Conservation (phyloP, 2,329 filamentous ascomycete species). For the Setomelanomma holmii region DNA sequence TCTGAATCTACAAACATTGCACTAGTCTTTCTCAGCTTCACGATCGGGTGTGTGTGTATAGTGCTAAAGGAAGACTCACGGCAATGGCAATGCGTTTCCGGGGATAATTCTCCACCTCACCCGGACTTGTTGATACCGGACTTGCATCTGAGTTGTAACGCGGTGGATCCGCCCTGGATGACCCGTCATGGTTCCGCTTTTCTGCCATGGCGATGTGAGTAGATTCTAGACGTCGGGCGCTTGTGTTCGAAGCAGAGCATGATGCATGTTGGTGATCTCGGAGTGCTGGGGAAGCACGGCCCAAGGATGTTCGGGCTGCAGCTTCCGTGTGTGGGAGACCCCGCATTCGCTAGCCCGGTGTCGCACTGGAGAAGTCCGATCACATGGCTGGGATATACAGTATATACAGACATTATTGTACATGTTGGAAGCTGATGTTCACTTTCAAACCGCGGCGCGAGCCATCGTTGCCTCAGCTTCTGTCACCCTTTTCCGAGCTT, state of each 20-base stretch:
- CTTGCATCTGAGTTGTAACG: slow-evolving; percentile 9
- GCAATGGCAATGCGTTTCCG: slow-evolving; percentile 35
- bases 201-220: slow-evolving; percentile 16
- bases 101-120: slow-evolving; percentile 30
- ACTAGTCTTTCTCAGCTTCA: slow-evolving; percentile 20
- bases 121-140: slow-evolving; percentile 13
- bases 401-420: slow-evolving; percentile 17
- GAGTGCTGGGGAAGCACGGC: slow-evolving; percentile 6
- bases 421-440: no score
- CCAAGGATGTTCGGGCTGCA: slow-evolving; percentile 7
- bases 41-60: neutral
- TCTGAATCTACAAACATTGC: slow-evolving; percentile 37
- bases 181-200: slow-evolving; percentile 25
- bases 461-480: slow-evolving; percentile 50
- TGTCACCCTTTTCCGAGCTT: slow-evolving; percentile 71
- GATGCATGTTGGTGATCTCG: slow-evolving; percentile 1
- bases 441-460: slow-evolving; percentile 24
- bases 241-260: neutral
- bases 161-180: slow-evolving; percentile 8
- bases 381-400: neutral
- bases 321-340: slow-evolving; percentile 12
- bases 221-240: neutral
- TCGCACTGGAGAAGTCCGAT: neutral
- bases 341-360: slow-evolving; percentile 6
- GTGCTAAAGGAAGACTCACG: slow-evolving; percentile 14